Evolutionary conservation across 805 yeast species (phyloP), one percentile per base, ranked within the genome.

Genomic region (Candida xiaguanensis): DNA sequence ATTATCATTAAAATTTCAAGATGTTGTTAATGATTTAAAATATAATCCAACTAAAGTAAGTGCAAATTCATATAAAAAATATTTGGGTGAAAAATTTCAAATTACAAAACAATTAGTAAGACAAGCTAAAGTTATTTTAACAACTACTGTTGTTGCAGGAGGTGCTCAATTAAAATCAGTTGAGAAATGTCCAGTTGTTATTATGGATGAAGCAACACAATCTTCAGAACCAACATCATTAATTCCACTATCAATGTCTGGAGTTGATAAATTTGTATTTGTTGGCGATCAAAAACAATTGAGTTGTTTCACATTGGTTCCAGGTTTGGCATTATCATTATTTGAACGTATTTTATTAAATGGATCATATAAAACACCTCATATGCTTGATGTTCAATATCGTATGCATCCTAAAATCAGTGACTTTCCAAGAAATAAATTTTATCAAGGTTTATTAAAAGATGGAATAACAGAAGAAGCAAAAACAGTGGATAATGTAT

Each of bases 201-300:
- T 83, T 23, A 79, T 83, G 84, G 90, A 83, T 63, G 90, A 83
- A 60, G 75, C 86, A 3, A 82, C 89, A 0, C 89, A 82, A 49
- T 80, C 89, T 0, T 78, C 87, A 0, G 91, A 83, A 47, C 84
- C 88, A 5, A 67, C 79, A 1, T 78, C 87, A 0, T 64, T 83
- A 46, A 83, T 83, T 40, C 89, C 90, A 8, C 61, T 83, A 43
- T 79, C 85, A 5, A 74, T 82, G 68, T 74, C 78, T 3, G 85
- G 84, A 12, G 79, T 82, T 36, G 75, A 75, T 38, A 80, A 76
- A 49, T 78, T 82, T 55, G 77, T 82, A 2, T 77, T 83, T 52
- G 89, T 79, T 27, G 90, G 89, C 45, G 91, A 83, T 58, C 85
- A 82, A 49, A 80, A 77, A 44, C 91, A 83, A 56, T 67, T 83